A percentile compares a stretch with the other conserved stretches of the same genome.
Conservation (phyloP, 2,329 filamentous ascomycete genomes). For the Aspergillus uvarum region DNA sequence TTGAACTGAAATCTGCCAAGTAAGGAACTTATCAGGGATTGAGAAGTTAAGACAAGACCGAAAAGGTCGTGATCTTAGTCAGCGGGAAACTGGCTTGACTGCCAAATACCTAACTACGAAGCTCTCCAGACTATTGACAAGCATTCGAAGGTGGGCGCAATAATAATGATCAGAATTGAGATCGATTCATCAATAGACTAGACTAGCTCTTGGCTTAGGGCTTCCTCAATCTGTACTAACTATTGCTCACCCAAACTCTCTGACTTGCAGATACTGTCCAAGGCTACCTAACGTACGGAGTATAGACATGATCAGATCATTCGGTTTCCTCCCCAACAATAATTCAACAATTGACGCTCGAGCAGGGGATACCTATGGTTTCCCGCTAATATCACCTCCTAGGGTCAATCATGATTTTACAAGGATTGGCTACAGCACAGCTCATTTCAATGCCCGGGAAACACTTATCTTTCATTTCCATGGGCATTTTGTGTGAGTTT, state of each 20-base stretch:
- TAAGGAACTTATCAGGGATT: neutral
- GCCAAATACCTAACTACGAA: too few species aligned
- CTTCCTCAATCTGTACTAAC: neutral
- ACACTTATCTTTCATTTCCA: too few species aligned
- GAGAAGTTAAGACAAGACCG: neutral
- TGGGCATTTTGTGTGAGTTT: neutral
- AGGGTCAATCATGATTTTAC: too few species aligned
- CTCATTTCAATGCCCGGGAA: too few species aligned
- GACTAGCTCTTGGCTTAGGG: neutral
- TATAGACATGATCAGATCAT: neutral
- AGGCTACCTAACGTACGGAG: too few species aligned
- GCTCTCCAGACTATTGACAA: too few species aligned
- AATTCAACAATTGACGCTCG: neutral
- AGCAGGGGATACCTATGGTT: neutral
- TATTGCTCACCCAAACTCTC: too few species aligned
- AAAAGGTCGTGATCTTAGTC: neutral
- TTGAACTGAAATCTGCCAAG: neutral
- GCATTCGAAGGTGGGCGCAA: too few species aligned
- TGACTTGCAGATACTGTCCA: too few species aligned
- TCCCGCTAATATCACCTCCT: neutral
- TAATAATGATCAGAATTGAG: too few species aligned
- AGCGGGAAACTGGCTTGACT: neutral
- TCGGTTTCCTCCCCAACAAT: neutral
- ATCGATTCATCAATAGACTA: too few species aligned
- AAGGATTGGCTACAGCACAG: too few species aligned